A percentile compares a stretch with the other conserved stretches of the same genome.
phyloP scores from a whole-genome alignment of 306 rosid genomes.

The Castanospermum australe region DNA sequence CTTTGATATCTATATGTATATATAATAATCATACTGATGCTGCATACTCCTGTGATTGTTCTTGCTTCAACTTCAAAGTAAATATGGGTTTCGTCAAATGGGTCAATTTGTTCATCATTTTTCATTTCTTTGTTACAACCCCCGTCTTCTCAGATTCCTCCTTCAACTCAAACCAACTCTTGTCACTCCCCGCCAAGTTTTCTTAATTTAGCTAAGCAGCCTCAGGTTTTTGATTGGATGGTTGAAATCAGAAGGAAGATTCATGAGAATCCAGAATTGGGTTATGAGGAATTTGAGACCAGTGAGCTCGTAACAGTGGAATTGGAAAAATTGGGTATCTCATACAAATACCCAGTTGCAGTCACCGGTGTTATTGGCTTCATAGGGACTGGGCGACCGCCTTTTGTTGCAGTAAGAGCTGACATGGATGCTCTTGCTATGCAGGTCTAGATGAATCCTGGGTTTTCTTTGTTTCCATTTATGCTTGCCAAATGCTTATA shows the following conservation, averaged over 20 bases:
- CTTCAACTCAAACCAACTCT: conserved; percentile 25
- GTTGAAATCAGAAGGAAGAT: conserved; percentile 63
- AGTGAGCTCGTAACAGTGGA: conserved; percentile 69
- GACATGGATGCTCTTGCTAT: conserved; percentile 91
- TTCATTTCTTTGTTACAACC: not conserved
- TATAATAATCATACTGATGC: not conserved
- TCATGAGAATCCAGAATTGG: conserved; percentile 84
- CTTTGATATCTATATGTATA: not conserved
- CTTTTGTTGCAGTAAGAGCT: conserved; percentile 86
- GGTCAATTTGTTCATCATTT: conserved; percentile 23
- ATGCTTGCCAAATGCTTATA: not conserved
- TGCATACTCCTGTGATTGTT: not conserved
- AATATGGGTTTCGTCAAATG: conserved; percentile 34
- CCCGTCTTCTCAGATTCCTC: conserved; percentile 38
- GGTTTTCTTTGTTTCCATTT: not conserved
- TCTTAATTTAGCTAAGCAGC: conserved; percentile 45
- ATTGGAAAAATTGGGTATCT: conserved; percentile 55
- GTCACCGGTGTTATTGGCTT: conserved; percentile 72
- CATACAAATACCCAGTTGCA: conserved; percentile 67
- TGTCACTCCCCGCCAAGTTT: conserved; percentile 44
- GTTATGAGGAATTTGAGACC: conserved; percentile 78
- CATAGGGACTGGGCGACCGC: conserved; percentile 65
- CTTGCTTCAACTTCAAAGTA: not conserved
- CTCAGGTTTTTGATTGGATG: conserved; percentile 65
- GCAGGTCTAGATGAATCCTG: conserved; percentile 47